phyloP scores from a whole-genome alignment of 2,329 filamentous ascomycete species.

The Xylogone sp. region DNA sequence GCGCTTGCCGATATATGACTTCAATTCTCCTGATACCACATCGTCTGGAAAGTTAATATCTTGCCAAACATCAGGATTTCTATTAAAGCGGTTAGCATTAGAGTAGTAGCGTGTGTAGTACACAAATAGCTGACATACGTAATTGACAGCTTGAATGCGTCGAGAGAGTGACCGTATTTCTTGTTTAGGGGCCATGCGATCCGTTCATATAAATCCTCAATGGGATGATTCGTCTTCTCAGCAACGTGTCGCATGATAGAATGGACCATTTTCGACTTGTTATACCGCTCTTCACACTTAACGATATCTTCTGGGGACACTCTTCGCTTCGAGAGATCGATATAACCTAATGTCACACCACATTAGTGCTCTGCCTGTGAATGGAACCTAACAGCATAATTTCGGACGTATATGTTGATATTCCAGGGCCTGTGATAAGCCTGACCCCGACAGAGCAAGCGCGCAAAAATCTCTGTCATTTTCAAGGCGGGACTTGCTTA shows the following conservation, averaged over 20 bases:
- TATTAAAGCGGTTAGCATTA: constrained; percentile 32
- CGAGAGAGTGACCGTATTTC: constrained; percentile 93
- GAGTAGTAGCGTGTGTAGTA: constrained; percentile 8
- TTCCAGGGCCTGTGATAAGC: too few species aligned
- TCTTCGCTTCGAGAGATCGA: constrained; percentile 97
- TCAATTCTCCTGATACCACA: constrained; percentile 81
- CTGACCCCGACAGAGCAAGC: too few species aligned
- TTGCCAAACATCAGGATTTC: constrained; percentile 93
- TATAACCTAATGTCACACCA: constrained; percentile 64
- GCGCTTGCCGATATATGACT: constrained; percentile 94
- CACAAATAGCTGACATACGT: constrained; percentile 56
- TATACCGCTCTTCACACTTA: constrained; percentile 98
- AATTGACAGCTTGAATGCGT: constrained; percentile 98
- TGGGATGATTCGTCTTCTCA: constrained; percentile 92
- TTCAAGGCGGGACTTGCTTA: too few species aligned
- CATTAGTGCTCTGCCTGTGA: not conserved
- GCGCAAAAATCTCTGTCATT: too few species aligned
- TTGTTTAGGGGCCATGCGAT: constrained; percentile 98
- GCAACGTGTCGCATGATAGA: constrained; percentile 98
- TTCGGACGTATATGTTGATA: too few species aligned
- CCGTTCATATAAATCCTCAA: constrained; percentile 88
- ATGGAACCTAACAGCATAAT: too few species aligned
- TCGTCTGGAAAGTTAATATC: constrained; percentile 87
- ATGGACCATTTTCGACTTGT: constrained; percentile 99
- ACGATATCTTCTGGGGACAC: constrained; percentile 96